Base-by-base conservation (phyloP, 2,329 filamentous ascomycete genomes). In the Ophiostoma perfectum region DNA sequence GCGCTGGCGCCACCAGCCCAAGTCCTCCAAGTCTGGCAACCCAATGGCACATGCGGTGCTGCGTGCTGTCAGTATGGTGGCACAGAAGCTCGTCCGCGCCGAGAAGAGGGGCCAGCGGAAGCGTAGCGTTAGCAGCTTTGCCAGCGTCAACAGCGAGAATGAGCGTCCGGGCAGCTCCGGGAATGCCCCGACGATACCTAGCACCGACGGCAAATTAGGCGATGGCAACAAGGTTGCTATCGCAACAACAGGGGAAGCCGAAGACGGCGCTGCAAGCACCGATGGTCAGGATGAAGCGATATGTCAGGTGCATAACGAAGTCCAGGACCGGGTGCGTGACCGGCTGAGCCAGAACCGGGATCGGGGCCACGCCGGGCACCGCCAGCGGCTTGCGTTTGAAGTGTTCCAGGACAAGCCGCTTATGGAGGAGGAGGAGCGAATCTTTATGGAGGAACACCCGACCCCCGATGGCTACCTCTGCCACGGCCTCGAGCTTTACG, bases 401-500 rank as follows among this genome's bases (percentile, higher is more conserved):
- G 86, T 87, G 64, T 90, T 92, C 75, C 85, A 87, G 74, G 89
- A 91, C 75, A 79, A 81, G 42, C 89, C 91, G 9, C 80, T 94
- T 45, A 85, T 90, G n/a, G 80, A 83, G 2, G 80, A 91, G 68
- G 90, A 95, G 76, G 78, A 81, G 71, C 76, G 79, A 67, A 85
- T 89, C 71, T 91, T 88, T 74, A 81, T 82, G 65, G 80, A 86
- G 73, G 87, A 88, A 73, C 90, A 89, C 74, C 86, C 84, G 55
- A 85, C 83, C 72, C 84, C 86, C 44, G 91, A 92, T 73, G 94
- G 94, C 67, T 99, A 99, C 77, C 87, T 99, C 27, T 98, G 94
- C 79, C 92, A 96, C 73, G 91, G 92, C 67, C 84, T 99, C 42
- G 94, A 98, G 78, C 86, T 99, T 68, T 98, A 97, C 79, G 83